phyloP scores from a whole-genome alignment of 1,284 basidiomycete genomes.

The Sporisorium sorghi region DNA sequence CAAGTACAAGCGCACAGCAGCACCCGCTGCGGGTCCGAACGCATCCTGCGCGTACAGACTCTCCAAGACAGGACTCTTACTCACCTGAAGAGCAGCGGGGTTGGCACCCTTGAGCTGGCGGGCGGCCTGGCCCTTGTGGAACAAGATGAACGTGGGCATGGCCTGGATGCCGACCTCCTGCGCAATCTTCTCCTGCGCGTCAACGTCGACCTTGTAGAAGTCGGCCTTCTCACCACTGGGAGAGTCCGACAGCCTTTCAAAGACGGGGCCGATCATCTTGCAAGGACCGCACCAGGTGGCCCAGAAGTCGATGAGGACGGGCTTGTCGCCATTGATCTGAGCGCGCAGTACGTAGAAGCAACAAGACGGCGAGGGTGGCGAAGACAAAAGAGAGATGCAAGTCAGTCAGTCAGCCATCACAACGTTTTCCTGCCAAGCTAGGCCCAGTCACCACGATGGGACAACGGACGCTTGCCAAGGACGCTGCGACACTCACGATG shows the following conservation, averaged over 20 bases:
- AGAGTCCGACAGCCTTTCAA: conserved; percentile 76
- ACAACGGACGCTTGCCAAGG: neutral
- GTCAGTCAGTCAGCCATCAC: neutral
- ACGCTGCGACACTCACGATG: conserved; percentile 69
- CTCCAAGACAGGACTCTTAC: conserved; percentile 38
- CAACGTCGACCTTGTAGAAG: conserved; percentile 80
- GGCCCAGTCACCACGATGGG: no score
- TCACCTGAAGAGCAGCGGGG: conserved; percentile 72
- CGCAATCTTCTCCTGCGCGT: conserved; percentile 71
- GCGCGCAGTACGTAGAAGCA: neutral
- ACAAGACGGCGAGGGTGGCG: neutral
- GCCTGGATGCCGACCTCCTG: conserved; percentile 80
- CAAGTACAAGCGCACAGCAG: neutral
- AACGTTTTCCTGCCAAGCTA: no score
- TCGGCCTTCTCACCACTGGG: conserved; percentile 71
- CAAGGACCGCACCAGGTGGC: conserved; percentile 73
- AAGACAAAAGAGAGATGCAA: neutral
- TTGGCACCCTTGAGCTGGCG: conserved; percentile 77
- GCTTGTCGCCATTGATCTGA: conserved; percentile 73
- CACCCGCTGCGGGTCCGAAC: no score
- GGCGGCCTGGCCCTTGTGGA: conserved; percentile 77
- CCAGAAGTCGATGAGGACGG: conserved; percentile 68
- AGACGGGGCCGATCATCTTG: conserved; percentile 81
- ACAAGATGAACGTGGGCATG: conserved; percentile 83
- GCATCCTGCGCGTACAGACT: neutral